Percentiles rank a stretch among this genome's conserved stretches.
Conservation (phyloP, 139 green algal genomes). For the Marvania coccoides region DNA sequence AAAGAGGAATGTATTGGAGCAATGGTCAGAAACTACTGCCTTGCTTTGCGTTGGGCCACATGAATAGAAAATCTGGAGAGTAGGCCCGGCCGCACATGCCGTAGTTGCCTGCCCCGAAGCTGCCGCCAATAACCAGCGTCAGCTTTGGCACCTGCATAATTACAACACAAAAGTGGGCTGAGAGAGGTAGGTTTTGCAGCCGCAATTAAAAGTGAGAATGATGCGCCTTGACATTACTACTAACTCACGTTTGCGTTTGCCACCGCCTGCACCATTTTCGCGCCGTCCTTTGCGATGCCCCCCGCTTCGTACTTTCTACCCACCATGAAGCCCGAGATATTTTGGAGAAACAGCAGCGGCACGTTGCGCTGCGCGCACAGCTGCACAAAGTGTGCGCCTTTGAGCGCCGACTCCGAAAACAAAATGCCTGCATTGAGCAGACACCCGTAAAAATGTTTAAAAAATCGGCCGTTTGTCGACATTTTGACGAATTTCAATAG, state of each 20-base stretch:
- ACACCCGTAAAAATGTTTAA: too few relatives aligned
- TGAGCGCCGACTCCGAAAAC: constrained; percentile 80
- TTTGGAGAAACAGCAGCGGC: constrained; percentile 89
- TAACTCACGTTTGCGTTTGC: constrained; percentile 51
- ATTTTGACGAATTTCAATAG: too few relatives aligned
- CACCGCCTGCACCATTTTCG: constrained; percentile 95
- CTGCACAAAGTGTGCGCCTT: constrained; percentile 75
- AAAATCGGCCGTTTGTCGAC: too few relatives aligned
- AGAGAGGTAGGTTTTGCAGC: too few relatives aligned
- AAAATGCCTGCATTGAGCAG: constrained; percentile 48
- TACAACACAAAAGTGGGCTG: background rate
- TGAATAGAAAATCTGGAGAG: constrained; percentile 87
- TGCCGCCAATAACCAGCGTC: constrained; percentile 80
- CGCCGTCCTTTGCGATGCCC: constrained; percentile 92
- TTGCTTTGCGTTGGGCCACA: constrained; percentile 81
- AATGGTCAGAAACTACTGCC: background rate
- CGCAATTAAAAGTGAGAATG: background rate
- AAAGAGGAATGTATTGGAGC: background rate
- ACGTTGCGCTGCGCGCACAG: constrained; percentile 74
- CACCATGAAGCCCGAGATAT: constrained; percentile 86
- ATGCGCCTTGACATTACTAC: too few relatives aligned
- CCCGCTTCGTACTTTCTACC: constrained; percentile 75
- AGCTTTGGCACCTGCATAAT: constrained; percentile 77
- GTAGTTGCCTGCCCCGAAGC: constrained; percentile 92
- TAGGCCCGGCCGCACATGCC: constrained; percentile 94